Base-by-base conservation (phyloP, 768 basidiomycete species). In the Auriscalpium microsporum region DNA sequence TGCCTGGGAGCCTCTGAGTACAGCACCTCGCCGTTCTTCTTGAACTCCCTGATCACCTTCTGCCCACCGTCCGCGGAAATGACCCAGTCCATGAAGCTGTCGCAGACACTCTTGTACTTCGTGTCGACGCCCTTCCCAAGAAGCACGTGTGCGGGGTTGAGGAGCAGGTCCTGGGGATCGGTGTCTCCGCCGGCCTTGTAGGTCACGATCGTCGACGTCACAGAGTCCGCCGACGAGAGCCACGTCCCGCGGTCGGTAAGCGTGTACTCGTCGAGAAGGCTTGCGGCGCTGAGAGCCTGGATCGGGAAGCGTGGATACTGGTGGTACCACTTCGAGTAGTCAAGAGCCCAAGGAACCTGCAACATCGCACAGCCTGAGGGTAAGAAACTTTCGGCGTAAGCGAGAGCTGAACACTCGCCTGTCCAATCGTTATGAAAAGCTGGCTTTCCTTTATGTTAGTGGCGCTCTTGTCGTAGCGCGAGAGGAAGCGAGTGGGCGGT, bases 271-370 rank as follows among this genome's bases (percentile, higher is more conserved):
- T 67, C 63, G 40, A 81, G 65, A 6, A 71, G 58, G 2, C 78
- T 69, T 1, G 81, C 78, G 1, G 77, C 78, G 17, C 64, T 59
- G 11, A 82, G 66, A 0, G 79, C 77, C 64, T 80, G 70, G 1
- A 75, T 62, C 0, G 80, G 80, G 65, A 78, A 82, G 0, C 70
- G 72, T 2, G 78, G 72, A 63, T 80, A 81, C 61, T 81, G 76
- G 60, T 82, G 80, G 60, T 82, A 83, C 80, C 80, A 83, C 23
- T 70, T 75, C 4, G 79, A 78, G 59, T 78, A 78, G 10, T 71
- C 63, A 44, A 70, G 66, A 7, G 72, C 79, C 81, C 80, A 82
- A 3, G 81, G 81, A 6, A 81, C 73, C 78, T 81, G 45, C 10
- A 28, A 42, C 13, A 45, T 34, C 38, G 44, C 45, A n/a, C 45